Evolutionary conservation across 140 eudicot species (phyloP), one percentile per base, ranked within the genome.

Genomic region (Flaveria floridana): DNA sequence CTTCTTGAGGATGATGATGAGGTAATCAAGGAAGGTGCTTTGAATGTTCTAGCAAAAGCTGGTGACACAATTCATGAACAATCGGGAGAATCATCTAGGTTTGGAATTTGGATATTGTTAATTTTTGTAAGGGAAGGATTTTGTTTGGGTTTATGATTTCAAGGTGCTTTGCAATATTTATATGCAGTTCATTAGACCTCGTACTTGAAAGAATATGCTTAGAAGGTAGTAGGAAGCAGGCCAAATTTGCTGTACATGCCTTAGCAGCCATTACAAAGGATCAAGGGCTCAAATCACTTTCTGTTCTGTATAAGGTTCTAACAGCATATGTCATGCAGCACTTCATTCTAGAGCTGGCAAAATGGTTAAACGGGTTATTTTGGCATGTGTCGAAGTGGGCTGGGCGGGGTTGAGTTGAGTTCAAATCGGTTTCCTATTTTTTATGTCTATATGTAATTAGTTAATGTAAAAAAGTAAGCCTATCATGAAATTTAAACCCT

Each of bases 191-290:
- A 73, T 76, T 94, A 76, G 96, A 94, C 81, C 96, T 94, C 12
- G 87, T 85, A 65, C 89, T 94, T 53, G 99, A 94, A 82, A 86
- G 89, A 59, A 86, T 90, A 81, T 94, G 99, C 80, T 79, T 90
- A 66, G 99, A 90, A 79, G 99, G 99, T 58, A 90, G 85, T 72
- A 85, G 99, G 74, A 85, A 85, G 85, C 97, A 94, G 87, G 99
- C 99, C 58, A 94, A 94, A 73, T 90, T 84, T 82, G 97, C 99
- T 61, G 95, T 94, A 44, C 91, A 88, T 81, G 96, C 96, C 3
- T 87, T 94, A 59, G 91, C 97, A 55, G 89, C 99, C 57, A 89
- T 94, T 76, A 94, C 96, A 71, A 94, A 90, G 80, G 99, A 94
- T 86, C 95, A 87, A 42, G 99, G 97, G 51, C 96, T 94, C 52